These are phyloP conservation scores for Rhizopogon rudus DNA, from an alignment of 768 basidiomycete species.

Conservation along the genomic window DNA sequence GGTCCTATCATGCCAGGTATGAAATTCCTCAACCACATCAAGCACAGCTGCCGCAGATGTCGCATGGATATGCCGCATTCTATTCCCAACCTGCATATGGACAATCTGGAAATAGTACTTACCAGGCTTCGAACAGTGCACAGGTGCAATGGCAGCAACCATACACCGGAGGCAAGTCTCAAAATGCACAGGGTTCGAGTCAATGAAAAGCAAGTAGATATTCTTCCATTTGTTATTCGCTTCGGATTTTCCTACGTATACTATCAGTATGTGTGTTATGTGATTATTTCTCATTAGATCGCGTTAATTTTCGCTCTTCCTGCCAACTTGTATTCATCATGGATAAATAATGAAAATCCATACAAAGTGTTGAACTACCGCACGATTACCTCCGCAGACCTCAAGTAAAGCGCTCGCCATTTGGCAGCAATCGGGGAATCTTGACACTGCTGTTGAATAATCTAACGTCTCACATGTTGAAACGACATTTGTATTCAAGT, in stretches of 20 bases:
- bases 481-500: too few species aligned
- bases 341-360: not conserved
- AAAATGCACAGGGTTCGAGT: too few species aligned
- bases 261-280: not conserved
- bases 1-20: conserved; percentile 27
- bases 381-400: too few species aligned
- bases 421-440: too few species aligned
- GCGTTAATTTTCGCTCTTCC: too few species aligned
- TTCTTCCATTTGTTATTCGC: not conserved
- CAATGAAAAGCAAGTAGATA: not conserved
- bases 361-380: too few species aligned
- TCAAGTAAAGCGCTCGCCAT: too few species aligned
- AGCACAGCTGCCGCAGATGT: conserved; percentile 10
- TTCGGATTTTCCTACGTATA: not conserved
- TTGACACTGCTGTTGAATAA: too few species aligned
- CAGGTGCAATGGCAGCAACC: conserved; percentile 32
- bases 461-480: too few species aligned
- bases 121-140: conserved; percentile 20
- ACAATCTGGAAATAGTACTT: not conserved
- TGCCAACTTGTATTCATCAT: not conserved
- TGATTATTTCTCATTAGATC: too few species aligned
- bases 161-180: conserved; percentile 18
- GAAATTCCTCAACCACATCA: conserved; percentile 16
- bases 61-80: conserved; percentile 2
- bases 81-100: conserved; percentile 1